phyloP scores from a whole-genome alignment of 352 stramenopile genomes.

The Phytophthora brassicae region DNA sequence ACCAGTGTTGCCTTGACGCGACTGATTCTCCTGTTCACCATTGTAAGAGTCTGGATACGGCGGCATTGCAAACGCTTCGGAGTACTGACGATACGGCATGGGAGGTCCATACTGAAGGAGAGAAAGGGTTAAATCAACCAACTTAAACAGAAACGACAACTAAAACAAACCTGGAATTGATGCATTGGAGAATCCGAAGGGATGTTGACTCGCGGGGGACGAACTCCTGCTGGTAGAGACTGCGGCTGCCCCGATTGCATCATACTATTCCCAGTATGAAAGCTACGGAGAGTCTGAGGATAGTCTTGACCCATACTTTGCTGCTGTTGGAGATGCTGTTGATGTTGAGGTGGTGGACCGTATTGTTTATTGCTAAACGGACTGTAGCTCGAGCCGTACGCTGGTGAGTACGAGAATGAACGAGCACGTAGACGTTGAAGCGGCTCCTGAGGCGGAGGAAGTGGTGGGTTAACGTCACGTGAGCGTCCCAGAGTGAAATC shows the following conservation, averaged over 20 bases:
- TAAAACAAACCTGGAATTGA: conserved; percentile 58
- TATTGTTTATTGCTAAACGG: conserved; percentile 59
- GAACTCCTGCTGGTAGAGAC: conserved; percentile 37
- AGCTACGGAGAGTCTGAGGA: conserved; percentile 56
- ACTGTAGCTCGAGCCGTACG: conserved; percentile 59
- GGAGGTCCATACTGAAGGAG: conserved; percentile 45
- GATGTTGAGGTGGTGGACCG: conserved; percentile 35
- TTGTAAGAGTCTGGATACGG: conserved; percentile 66
- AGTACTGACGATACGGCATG: conserved; percentile 72
- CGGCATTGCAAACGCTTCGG: conserved; percentile 62
- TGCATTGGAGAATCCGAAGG: conserved; percentile 68
- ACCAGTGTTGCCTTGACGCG: conserved; percentile 42
- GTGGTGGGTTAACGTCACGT: conserved; percentile 56
- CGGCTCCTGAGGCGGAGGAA: conserved; percentile 67
- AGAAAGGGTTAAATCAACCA: neutral
- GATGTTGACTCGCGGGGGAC: conserved; percentile 71
- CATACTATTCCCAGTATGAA: conserved; percentile 44
- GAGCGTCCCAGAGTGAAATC: conserved; percentile 69
- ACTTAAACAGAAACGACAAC: neutral
- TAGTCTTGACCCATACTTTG: conserved; percentile 50
- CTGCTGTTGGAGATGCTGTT: conserved; percentile 45
- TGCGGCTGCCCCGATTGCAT: conserved; percentile 41
- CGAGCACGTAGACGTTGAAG: conserved; percentile 68
- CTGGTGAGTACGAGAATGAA: conserved; percentile 77
- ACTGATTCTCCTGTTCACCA: conserved; percentile 49